A percentile compares a stretch with the other conserved stretches of the same genome.
These are phyloP conservation scores for Anisogramma anomala DNA, from an alignment of 2,329 filamentous ascomycete species.

Conservation along the genomic window DNA sequence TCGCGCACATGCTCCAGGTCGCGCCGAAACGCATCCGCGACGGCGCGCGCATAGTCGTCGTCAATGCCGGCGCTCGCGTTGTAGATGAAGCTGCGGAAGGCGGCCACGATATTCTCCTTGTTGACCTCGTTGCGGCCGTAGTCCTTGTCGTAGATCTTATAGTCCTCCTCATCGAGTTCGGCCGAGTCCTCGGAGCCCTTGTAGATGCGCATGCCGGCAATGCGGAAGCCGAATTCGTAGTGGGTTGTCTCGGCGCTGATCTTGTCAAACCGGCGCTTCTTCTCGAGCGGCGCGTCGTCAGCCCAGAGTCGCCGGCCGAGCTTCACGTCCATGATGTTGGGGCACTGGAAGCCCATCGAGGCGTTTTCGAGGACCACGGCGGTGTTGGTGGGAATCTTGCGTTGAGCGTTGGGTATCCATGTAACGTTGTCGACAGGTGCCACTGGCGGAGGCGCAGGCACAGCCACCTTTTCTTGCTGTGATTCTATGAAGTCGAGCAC, in stretches of 20 bases:
- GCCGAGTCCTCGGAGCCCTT: conserved; percentile 40
- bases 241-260: conserved; percentile 50
- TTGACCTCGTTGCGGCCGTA: conserved; percentile 45
- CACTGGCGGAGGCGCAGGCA: neutral
- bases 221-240: conserved; percentile 47
- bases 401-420: conserved; percentile 40
- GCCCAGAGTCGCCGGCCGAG: conserved; percentile 80
- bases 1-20: conserved; percentile 43
- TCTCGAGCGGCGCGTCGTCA: conserved; percentile 51
- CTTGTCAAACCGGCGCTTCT: conserved; percentile 48
- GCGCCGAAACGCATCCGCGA: conserved; percentile 41
- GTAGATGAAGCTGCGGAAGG: conserved; percentile 47
- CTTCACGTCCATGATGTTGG: conserved; percentile 91
- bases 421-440: conserved; percentile 19
- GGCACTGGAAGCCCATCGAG: conserved; percentile 64
- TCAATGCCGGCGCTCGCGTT: conserved; percentile 47
- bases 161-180: conserved; percentile 42
- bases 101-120: conserved; percentile 40
- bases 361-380: conserved; percentile 81
- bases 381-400: conserved; percentile 61
- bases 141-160: conserved; percentile 51
- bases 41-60: conserved; percentile 41
- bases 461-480: conserved; percentile 1
- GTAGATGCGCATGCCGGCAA: conserved; percentile 55
- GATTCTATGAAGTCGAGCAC: conserved; percentile 18